A percentile compares a stretch with the other conserved stretches of the same genome.
These are phyloP conservation scores for Beauveria scarabaeidicola DNA, from an alignment of 2,329 filamentous ascomycete species.

Conservation along the genomic window DNA sequence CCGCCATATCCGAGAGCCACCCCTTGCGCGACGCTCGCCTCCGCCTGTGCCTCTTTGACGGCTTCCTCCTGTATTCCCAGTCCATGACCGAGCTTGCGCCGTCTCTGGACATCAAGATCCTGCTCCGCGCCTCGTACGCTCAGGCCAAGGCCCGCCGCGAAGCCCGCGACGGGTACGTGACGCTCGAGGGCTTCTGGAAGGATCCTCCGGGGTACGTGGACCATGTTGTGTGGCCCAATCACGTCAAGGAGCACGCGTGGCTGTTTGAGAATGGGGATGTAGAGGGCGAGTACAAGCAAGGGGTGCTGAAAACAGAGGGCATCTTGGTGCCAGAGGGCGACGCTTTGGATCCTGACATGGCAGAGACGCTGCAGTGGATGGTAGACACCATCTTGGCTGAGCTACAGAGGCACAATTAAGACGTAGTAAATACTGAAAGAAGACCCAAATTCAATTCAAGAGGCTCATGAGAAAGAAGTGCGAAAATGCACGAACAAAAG, in stretches of 20 bases:
- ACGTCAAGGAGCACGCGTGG: conserved; percentile 71
- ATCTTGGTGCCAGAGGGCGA: conserved; percentile 41
- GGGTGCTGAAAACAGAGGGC: conserved; percentile 33
- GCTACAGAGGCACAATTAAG: conserved; percentile 24
- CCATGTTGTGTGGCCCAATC: conserved; percentile 92
- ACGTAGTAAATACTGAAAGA: neutral
- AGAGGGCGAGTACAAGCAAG: conserved; percentile 43
- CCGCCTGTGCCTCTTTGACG: conserved; percentile 69
- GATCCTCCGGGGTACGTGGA: conserved; percentile 94
- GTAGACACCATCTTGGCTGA: conserved; percentile 51
- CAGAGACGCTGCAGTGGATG: conserved; percentile 57
- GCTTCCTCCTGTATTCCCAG: conserved; percentile 72
- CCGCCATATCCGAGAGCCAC: conserved; percentile 36
- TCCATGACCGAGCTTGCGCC: conserved; percentile 46
- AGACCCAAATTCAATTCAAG: neutral
- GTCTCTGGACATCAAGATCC: conserved; percentile 66
- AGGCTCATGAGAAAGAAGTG: neutral
- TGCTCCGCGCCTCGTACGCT: conserved; percentile 61
- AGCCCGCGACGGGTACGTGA: conserved; percentile 68
- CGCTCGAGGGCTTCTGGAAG: conserved; percentile 83
- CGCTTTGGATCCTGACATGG: conserved; percentile 49
- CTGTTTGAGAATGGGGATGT: conserved; percentile 66
- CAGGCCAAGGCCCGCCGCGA: conserved; percentile 58
- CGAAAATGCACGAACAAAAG: neutral
- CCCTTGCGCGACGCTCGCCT: conserved; percentile 25